These are phyloP conservation scores for Pseudopithomyces maydicus DNA, from an alignment of 2,329 filamentous ascomycete species.

Conservation along the genomic window DNA sequence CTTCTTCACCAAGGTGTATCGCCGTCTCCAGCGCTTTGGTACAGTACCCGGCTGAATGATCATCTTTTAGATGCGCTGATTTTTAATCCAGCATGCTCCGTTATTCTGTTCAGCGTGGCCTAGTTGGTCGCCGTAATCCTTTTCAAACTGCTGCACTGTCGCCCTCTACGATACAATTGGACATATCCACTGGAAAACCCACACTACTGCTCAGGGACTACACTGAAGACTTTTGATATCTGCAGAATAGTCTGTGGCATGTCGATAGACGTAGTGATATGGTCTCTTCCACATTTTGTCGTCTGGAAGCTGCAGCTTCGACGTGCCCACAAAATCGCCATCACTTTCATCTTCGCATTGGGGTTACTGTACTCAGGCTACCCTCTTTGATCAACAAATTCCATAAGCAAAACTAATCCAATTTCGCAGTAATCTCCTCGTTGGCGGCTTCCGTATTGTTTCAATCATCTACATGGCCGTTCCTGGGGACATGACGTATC, in stretches of 20 bases:
- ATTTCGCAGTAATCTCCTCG: constrained; percentile 20
- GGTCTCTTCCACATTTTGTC: constrained; percentile 30
- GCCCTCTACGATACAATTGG: constrained; percentile 29
- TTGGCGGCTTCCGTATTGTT: constrained; percentile 19
- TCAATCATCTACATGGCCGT: constrained; percentile 9
- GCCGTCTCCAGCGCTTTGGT: constrained; percentile 27
- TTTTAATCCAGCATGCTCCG: constrained; percentile 20
- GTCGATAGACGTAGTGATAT: constrained; percentile 25
- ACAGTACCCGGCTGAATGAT: constrained; percentile 4
- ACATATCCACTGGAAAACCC: constrained; percentile 17
- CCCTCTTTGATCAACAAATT: too few species aligned
- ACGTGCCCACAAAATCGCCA: constrained; percentile 27
- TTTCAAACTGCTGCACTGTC: constrained; percentile 24
- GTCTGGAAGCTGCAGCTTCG: constrained; percentile 30
- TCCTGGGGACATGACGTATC: constrained; percentile 20
- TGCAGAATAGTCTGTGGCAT: constrained; percentile 16
- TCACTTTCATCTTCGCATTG: constrained; percentile 29
- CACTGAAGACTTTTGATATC: constrained; percentile 13
- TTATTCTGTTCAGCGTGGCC: constrained; percentile 15
- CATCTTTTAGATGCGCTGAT: constrained; percentile 16
- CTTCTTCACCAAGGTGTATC: constrained; percentile 24
- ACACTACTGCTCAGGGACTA: constrained; percentile 21
- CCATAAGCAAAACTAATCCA: constrained; percentile 10
- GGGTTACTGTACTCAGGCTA: constrained; percentile 22
- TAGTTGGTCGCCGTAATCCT: constrained; percentile 14